A percentile compares a stretch with the other conserved stretches of the same genome.
Conservation (phyloP, 163 green algal species). For the Chlamydomonas reinhardtii region DNA sequence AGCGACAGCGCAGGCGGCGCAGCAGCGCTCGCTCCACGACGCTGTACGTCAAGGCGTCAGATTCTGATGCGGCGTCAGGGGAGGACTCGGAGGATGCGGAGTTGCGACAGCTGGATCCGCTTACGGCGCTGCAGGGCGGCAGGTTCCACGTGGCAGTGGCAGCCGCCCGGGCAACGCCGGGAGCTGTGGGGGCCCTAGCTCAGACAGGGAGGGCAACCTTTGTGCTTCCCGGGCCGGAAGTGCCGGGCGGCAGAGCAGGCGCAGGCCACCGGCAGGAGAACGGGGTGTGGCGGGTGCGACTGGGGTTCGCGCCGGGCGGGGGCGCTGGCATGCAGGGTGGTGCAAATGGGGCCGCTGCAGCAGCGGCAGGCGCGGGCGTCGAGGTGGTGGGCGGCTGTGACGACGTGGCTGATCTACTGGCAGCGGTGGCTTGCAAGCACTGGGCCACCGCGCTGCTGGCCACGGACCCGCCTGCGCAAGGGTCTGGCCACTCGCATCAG, state of each 20-base stretch:
- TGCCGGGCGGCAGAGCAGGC: not conserved
- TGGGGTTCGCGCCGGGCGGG: not conserved
- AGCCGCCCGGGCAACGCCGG: no score
- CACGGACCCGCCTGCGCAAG: not conserved
- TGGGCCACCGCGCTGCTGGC: conserved; percentile 19
- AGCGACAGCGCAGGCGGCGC: not conserved
- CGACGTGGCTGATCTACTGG: conserved; percentile 50
- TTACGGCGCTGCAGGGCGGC: not conserved
- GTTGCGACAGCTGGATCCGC: not conserved
- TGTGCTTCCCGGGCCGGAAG: not conserved
- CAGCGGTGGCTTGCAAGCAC: conserved; percentile 43
- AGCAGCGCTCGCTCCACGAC: not conserved
- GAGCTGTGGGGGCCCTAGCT: no score
- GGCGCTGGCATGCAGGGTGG: no score
- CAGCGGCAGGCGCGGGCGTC: not conserved
- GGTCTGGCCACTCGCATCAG: no score
- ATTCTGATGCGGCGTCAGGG: no score
- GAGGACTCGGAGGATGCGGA: not conserved
- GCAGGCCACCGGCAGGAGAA: not conserved
- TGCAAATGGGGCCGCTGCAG: not conserved
- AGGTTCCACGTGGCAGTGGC: not conserved
- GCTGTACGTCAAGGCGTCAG: no score
- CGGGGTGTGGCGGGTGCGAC: conserved; percentile 17
- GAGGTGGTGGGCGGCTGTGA: conserved; percentile 38
- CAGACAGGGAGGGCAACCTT: no score